Evolutionary conservation across 1,284 basidiomycete genomes (phyloP), one percentile per base, ranked within the genome.

Genomic region (Rhodotorula sp.): DNA sequence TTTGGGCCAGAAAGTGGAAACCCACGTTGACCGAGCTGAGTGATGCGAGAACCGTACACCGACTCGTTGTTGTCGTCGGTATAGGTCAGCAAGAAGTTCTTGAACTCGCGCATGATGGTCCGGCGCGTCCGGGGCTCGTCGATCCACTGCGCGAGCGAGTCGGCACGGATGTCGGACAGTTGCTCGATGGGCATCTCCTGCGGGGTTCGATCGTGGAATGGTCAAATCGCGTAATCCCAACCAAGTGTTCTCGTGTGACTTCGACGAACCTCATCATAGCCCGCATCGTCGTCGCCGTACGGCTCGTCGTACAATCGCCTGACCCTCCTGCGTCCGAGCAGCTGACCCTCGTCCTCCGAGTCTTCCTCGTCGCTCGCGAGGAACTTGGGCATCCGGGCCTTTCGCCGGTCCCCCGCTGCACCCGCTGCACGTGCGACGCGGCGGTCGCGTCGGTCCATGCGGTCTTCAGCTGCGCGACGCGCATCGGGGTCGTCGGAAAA

Each of bases 91-190:
- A 99, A 84, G 83, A 99, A 99, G 78, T 93, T 89, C 66, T 91
- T 87, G 85, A 99, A 98, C 81, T 97, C 92, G 75, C 90, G 89
- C 75, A 91, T 86, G 76, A 99, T 94, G 1, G 95, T 91, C 65
- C 91, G 85, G 73, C 91, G 88, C 70, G 99, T 95, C 60, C 90
- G 88, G 69, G 95, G 93, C 66, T 90, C 90, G 21, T 93, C 89
- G 76, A 99, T 93, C 97, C 97, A 99, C 81, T 97, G 94, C 14
- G 91, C 91, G 66, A 99, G 93, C 26, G 93, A 94, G 78, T 95
- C 92, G 47, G 95, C 92, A 81, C 98, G 98, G 85, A 99, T 92
- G 79, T 99, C 95, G 74, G 92, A 92, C 19, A 99, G 84, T 83
- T 99, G 94, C 80, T 99, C 95, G 60, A 97, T 82, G 0, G 95